A percentile compares a stretch with the other conserved stretches of the same genome.
These are phyloP conservation scores for Elaeagnus macrophylla DNA, from an alignment of 306 rosid species.

Conservation along the genomic window DNA sequence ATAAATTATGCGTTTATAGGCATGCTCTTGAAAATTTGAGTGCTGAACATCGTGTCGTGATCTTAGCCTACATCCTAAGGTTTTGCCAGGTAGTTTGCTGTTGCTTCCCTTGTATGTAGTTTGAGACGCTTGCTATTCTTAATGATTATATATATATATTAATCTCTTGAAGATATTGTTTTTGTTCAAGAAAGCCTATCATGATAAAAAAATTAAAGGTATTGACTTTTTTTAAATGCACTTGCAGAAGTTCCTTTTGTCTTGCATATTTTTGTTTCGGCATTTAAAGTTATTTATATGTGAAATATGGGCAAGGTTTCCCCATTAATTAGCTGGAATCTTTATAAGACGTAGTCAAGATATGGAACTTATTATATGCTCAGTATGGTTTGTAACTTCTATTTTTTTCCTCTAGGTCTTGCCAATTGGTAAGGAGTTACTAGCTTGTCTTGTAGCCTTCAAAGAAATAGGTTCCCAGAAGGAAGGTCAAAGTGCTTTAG, in stretches of 20 bases:
- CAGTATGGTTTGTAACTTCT: slow-evolving; percentile 10
- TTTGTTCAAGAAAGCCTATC: no score
- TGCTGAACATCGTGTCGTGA: slow-evolving; percentile 44
- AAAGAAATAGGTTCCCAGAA: slow-evolving; percentile 55
- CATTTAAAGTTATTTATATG: no score
- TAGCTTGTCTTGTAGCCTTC: slow-evolving; percentile 69
- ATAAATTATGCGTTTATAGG: slow-evolving; percentile 32
- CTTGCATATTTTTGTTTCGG: no score
- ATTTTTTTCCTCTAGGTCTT: slow-evolving; percentile 49
- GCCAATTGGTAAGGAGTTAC: slow-evolving; percentile 83
- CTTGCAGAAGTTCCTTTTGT: no score
- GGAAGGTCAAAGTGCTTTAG: slow-evolving; percentile 67
- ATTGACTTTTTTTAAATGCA: no score
- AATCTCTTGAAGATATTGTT: slow-evolving; percentile 2
- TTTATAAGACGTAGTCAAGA: neutral
- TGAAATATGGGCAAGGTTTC: no score
- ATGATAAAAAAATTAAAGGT: no score
- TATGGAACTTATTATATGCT: slow-evolving; percentile 13
- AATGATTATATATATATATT: slow-evolving; percentile 1
- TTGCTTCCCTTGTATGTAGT: slow-evolving; percentile 13
- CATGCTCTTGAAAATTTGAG: slow-evolving; percentile 35
- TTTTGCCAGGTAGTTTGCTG: slow-evolving; percentile 62
- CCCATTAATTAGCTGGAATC: neutral
- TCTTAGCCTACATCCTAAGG: slow-evolving; percentile 48
- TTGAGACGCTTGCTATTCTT: neutral